Conservation (phyloP, 805 yeast genomes). For the Hanseniaspora hatyaiensis region DNA sequence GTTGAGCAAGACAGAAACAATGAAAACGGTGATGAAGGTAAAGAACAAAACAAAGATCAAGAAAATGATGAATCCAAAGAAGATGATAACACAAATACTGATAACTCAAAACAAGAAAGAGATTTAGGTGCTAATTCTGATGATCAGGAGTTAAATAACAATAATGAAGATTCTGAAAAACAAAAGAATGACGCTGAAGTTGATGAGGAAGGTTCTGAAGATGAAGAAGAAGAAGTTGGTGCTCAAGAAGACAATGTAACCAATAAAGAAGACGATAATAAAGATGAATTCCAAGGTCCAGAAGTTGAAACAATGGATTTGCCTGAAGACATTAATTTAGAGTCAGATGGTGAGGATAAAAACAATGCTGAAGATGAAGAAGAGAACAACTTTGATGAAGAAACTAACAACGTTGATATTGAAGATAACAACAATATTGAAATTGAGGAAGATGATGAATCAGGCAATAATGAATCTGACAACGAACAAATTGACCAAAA, state of each 20-base stretch:
- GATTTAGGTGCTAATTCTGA: conserved; percentile 16
- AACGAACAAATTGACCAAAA: conserved; percentile 27
- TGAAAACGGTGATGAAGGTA: conserved; percentile 41
- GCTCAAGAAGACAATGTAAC: conserved; percentile 77
- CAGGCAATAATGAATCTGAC: conserved; percentile 17
- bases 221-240: conserved; percentile 55
- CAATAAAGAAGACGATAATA: conserved; percentile 53
- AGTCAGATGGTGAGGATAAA: conserved; percentile 57
- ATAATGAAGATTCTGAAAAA: conserved; percentile 31
- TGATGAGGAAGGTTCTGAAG: conserved; percentile 43
- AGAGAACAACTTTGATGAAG: conserved; percentile 20
- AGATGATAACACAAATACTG: conserved; percentile 25
- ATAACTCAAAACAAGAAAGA: conserved; percentile 22
- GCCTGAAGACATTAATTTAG: conserved; percentile 86
- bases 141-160: conserved; percentile 28
- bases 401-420: conserved; percentile 19
- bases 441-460: neutral
- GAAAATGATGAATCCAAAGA: conserved; percentile 25
- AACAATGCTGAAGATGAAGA: conserved; percentile 36
- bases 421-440: conserved; percentile 23
- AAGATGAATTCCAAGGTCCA: conserved; percentile 61
- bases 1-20: conserved; percentile 68
- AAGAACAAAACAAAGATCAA: conserved; percentile 32
- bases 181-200: conserved; percentile 32
- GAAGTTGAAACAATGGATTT: conserved; percentile 79